Base-by-base conservation (phyloP, 768 basidiomycete species). In the Suillus clintonianus region DNA sequence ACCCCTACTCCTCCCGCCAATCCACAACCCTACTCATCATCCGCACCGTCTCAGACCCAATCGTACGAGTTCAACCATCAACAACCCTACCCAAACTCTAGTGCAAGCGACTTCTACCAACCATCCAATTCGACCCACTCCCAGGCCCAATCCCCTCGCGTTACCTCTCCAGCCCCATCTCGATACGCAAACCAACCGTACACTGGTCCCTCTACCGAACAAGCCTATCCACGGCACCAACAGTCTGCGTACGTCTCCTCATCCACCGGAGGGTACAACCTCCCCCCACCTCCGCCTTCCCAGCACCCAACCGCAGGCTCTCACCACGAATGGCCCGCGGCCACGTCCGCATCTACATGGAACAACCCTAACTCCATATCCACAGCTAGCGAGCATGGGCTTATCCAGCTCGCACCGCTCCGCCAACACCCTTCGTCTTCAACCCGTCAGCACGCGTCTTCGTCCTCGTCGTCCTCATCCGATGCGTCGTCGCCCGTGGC, bases 361-460 rank as follows among this genome's bases (percentile, higher is more conserved):
- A 53, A n/a, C 51, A 53, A 53, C 11, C 11, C 50, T 2, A 51
- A 37, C 9, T 48, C 67, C 1, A 43, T 63, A 4, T 45, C 68
- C 0, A 70, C 55, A 74, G 27, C 74, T 13, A 34, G 51, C 32
- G 51, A 69, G 48, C 71, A 75, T 34, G 73, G 76, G 36, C 73
- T 75, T 67, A 77, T 76, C 11, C 77, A 78, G 55, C 75, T 77
- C 36, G 74, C 76, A 5, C 77, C 78, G 5, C 60, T 79, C 39
- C 67, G 77, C 37, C 74, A 39, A 72, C 30, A 67, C 55, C 5
- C 60, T 53, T 2, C 55, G 48, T 2, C 55, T 27, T 1, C 55
- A 71, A 6, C 24, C 60, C 15, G 64, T 56, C 36, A 36, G 13
- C 56, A 61, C 0, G 54, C 64, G n/a, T 69, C 73, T 55, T 59